Base-by-base conservation (phyloP, 2,329 filamentous ascomycete species). In the Teratosphaeria nubilosa region DNA sequence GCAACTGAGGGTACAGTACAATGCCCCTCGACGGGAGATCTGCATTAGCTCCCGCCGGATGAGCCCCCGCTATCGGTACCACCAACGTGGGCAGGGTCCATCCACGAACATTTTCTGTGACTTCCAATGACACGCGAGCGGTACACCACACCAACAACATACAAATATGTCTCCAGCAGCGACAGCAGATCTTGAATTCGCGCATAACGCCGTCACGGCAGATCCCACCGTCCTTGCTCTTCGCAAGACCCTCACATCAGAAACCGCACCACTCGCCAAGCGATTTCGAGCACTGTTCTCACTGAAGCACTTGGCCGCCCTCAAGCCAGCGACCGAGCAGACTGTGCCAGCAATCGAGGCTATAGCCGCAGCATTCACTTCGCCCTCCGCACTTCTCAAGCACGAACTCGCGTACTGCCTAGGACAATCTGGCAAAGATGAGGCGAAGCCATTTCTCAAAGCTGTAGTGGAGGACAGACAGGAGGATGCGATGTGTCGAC, bases 271-370 rank as follows among this genome's bases (percentile, higher is more conserved):
- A 52, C 87, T 99, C 57, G 87, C 91, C 45, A 81, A 90, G 63
- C 90, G 94, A 63, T 99, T 97, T 77, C 90, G 94, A 68, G 92
- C 94, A 51, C 88, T 99, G 66, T 99, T 99, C 79, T 96, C 92
- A 20, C 85, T 99, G 60, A 99, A 99, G 78, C 89, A 97, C 73
- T 79, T 97, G 60, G 92, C 94, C 53, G 86, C 83, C 59, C 82
- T 86, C 63, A 73, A 80, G 41, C 81, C 82, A 10, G 74, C 82
- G 0, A 82, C 78, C 30, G 73, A 77, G 50, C 76, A 84, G 63
- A 82, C 80, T 0, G 76, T 85, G 7, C 84, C 85, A 50, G 82
- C 87, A 20, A 84, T 86, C 65, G 76, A 85, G 64, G 91, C 94
- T 50, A 99, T 99, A 66, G 91, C 92, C 2, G 90, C 91, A 7